Evolutionary conservation across 805 yeast genomes (phyloP).

Genomic region (Pichia cabralensis): DNA sequence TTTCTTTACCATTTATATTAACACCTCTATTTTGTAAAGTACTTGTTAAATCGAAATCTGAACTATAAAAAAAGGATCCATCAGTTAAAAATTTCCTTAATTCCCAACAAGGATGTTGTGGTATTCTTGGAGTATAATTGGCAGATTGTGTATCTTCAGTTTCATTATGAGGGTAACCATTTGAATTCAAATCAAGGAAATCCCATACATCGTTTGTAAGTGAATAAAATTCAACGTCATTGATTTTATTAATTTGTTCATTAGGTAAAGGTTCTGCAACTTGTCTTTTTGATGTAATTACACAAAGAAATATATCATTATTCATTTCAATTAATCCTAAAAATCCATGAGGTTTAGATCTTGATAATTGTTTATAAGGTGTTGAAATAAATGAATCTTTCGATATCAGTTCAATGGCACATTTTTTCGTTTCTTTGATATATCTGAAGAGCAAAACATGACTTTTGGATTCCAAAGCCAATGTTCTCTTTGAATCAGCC

Average conservation of each 20-base stretch:
- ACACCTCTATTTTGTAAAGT: conserved; percentile 69
- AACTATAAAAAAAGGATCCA: conserved; percentile 88
- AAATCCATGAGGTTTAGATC: conserved; percentile 49
- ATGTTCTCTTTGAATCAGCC: conserved; percentile 20
- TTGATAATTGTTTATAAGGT: conserved; percentile 34
- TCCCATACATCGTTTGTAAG: conserved; percentile 72
- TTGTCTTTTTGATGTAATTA: conserved; percentile 63
- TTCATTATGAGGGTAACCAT: conserved; percentile 51
- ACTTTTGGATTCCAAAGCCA: conserved; percentile 33
- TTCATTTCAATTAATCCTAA: conserved; percentile 71
- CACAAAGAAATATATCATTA: conserved; percentile 60
- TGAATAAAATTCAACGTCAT: conserved; percentile 80
- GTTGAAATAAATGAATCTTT: conserved; percentile 28
- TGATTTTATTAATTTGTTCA: conserved; percentile 72
- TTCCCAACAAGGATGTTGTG: conserved; percentile 77
- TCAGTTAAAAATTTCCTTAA: conserved; percentile 66
- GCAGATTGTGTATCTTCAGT: conserved; percentile 23
- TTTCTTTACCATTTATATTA: conserved; percentile 26
- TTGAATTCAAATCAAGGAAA: conserved; percentile 53
- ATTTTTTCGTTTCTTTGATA: conserved; percentile 26
- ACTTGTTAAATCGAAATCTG: conserved; percentile 89
- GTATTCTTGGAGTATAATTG: conserved; percentile 15
- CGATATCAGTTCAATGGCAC: conserved; percentile 41
- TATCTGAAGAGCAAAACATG: conserved; percentile 39
- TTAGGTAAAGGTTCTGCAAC: conserved; percentile 78